These are phyloP conservation scores for Camelina laxa DNA, from an alignment of 345 rosid genomes.

Conservation along the genomic window DNA sequence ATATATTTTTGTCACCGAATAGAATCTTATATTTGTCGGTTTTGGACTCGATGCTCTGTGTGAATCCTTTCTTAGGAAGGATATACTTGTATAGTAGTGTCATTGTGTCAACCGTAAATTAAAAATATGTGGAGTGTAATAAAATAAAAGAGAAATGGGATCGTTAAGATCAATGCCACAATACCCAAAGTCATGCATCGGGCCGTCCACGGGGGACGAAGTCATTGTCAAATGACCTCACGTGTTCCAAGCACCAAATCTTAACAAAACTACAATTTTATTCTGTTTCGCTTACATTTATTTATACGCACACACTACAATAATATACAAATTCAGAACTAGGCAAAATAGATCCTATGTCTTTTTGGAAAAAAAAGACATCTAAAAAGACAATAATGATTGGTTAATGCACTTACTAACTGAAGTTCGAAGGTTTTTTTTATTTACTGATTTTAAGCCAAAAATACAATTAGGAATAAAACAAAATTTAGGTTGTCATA, in stretches of 20 bases:
- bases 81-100: too few species aligned
- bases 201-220: constrained; percentile 15
- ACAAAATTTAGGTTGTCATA: neutral
- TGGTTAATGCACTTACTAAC: too few species aligned
- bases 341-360: neutral
- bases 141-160: constrained; percentile 14
- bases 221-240: constrained; percentile 21
- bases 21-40: neutral
- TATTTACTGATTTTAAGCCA: neutral
- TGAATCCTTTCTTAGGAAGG: neutral
- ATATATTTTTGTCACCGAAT: neutral
- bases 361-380: too few species aligned
- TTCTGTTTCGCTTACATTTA: constrained; percentile 34
- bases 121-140: neutral
- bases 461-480: neutral
- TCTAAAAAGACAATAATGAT: too few species aligned
- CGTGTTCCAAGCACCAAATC: constrained; percentile 28
- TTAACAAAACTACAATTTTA: constrained; percentile 7
- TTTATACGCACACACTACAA: neutral
- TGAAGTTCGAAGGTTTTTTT: neutral
- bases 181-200: constrained; percentile 26
- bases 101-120: neutral
- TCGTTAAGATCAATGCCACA: constrained; percentile 33
- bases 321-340: neutral
- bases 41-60: constrained; percentile 17